Percentiles rank a stretch among this genome's conserved stretches.
phyloP scores from a whole-genome alignment of 73 alveolate species.

The Tetrahymena malaccensis region DNA sequence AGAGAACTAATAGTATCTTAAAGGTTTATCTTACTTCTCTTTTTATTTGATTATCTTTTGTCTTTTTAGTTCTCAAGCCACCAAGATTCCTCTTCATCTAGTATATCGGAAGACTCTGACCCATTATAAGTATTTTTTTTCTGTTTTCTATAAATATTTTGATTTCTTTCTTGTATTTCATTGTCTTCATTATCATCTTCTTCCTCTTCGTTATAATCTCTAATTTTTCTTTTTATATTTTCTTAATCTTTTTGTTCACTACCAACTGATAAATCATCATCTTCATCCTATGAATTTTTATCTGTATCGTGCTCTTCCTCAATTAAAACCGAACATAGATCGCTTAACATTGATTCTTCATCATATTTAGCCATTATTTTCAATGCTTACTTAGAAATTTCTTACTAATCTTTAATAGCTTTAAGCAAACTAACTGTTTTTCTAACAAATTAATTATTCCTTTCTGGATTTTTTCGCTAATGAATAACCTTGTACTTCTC shows the following conservation, averaged over 20 bases:
- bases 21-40: neutral
- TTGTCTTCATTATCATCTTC: neutral
- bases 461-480: neutral
- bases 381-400: neutral
- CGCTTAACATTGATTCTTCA: neutral
- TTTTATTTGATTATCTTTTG: neutral
- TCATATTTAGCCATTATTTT: neutral
- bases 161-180: neutral
- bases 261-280: neutral
- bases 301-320: neutral
- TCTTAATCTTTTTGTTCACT: neutral
- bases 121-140: neutral
- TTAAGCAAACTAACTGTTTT: neutral
- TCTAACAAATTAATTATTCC: neutral
- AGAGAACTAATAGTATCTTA: neutral
- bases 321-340: neutral
- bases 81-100: neutral
- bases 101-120: neutral
- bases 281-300: neutral
- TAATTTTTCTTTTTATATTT: neutral
- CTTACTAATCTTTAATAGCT: neutral
- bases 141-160: neutral
- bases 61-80: neutral
- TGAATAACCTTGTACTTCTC: neutral
- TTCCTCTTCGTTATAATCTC: neutral